phyloP scores from a whole-genome alignment of 306 rosid genomes.

The Cucurbita ficifolia region DNA sequence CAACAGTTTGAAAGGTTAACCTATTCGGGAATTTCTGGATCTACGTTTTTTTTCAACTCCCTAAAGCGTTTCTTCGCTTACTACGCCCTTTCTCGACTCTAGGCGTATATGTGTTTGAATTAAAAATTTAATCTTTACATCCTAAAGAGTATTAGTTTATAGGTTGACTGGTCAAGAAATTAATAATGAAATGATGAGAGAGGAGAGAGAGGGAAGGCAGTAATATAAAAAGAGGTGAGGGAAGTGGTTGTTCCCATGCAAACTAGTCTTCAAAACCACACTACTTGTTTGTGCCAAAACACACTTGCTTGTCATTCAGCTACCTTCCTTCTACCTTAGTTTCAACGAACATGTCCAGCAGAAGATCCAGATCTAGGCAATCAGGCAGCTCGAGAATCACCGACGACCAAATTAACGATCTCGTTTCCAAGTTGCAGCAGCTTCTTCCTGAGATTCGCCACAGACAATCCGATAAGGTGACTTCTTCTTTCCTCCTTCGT shows the following conservation, averaged over 20 bases:
- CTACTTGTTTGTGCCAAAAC: background rate
- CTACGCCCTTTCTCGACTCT: too few species aligned
- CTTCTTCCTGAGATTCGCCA: slow-evolving; percentile 93
- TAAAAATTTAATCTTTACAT: background rate
- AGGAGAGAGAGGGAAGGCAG: background rate
- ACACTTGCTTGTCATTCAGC: too few species aligned
- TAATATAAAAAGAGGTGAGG: slow-evolving; percentile 1
- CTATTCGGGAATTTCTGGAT: too few species aligned
- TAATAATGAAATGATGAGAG: background rate
- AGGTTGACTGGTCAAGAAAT: slow-evolving; percentile 2
- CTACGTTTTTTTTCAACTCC: too few species aligned
- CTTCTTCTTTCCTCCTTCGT: background rate
- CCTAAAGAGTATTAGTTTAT: background rate
- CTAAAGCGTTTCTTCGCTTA: too few species aligned
- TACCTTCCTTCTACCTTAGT: too few species aligned
- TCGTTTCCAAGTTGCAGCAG: slow-evolving; percentile 81
- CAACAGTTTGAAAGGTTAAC: too few species aligned
- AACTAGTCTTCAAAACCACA: background rate
- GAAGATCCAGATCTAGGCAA: slow-evolving; percentile 28
- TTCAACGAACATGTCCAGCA: slow-evolving; percentile 1
- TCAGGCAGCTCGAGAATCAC: slow-evolving; percentile 60
- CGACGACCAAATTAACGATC: slow-evolving; percentile 94
- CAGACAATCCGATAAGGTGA: slow-evolving; percentile 69
- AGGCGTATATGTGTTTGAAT: background rate
- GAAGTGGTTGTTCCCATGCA: slow-evolving; percentile 6